These are phyloP conservation scores for Penicillium nucicola DNA, from an alignment of 495 filamentous ascomycete genomes.

Conservation along the genomic window DNA sequence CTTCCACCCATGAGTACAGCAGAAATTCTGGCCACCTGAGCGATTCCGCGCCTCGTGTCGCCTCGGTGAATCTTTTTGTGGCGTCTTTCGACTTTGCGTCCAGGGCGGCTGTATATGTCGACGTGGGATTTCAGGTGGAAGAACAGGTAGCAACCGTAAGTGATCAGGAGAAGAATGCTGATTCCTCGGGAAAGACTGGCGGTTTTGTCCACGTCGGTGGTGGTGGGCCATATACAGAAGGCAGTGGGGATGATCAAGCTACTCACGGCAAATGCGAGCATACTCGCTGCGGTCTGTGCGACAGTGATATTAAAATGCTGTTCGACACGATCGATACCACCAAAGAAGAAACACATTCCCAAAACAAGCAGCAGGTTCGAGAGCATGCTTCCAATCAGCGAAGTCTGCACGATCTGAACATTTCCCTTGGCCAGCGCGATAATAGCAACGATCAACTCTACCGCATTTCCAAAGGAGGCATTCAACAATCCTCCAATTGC, in stretches of 20 bases:
- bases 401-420: slow-evolving; percentile 19
- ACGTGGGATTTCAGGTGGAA: slow-evolving; percentile 28
- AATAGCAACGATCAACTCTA: slow-evolving; percentile 21
- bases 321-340: too few relatives aligned
- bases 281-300: too few relatives aligned
- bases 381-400: slow-evolving; percentile 19
- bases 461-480: slow-evolving; percentile 19
- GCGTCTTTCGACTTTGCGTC: background rate
- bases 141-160: slow-evolving; percentile 67
- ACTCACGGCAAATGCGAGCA: too few relatives aligned
- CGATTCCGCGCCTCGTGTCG: too few relatives aligned
- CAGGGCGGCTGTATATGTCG: background rate
- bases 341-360: background rate
- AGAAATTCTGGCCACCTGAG: too few relatives aligned
- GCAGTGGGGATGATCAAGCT: too few relatives aligned
- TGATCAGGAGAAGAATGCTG: slow-evolving; percentile 52
- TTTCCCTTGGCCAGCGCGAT: slow-evolving; percentile 17
- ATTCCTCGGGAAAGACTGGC: too few relatives aligned
- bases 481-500: slow-evolving; percentile 24
- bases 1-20: too few relatives aligned
- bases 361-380: slow-evolving; percentile 23
- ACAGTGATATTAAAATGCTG: slow-evolving; percentile 9
- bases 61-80: too few relatives aligned
- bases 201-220: too few relatives aligned
- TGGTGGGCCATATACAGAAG: too few relatives aligned